phyloP scores from a whole-genome alignment of 106 monocot genomes.

The Apostasia shenzhenica region DNA sequence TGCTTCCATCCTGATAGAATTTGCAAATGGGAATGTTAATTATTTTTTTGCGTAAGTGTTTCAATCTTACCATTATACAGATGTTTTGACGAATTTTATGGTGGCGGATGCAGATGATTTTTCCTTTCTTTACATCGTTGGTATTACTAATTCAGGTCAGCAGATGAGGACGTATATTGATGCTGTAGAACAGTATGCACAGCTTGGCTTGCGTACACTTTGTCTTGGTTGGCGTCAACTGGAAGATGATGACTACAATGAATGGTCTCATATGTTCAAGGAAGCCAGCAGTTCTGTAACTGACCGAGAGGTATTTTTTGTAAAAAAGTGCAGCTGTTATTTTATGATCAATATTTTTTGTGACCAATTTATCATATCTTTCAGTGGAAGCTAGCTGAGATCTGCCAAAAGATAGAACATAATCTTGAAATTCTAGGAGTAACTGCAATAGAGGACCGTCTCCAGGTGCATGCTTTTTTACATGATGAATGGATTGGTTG shows the following conservation, averaged over 20 bases:
- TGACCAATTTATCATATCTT: neutral
- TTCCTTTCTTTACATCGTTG: no score
- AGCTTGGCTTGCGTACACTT: constrained; percentile 70
- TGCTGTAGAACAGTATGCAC: constrained; percentile 94
- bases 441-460: constrained; percentile 89
- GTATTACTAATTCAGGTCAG: constrained; percentile 39
- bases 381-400: constrained; percentile 86
- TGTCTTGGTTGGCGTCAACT: constrained; percentile 87
- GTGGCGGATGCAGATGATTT: no score
- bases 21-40: no score
- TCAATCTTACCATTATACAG: no score
- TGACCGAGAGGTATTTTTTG: constrained; percentile 74
- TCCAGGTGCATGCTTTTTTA: constrained; percentile 51
- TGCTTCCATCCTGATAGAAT: no score
- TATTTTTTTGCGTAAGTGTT: no score
- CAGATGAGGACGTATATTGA: constrained; percentile 53
- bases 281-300: constrained; percentile 74
- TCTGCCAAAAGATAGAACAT: constrained; percentile 78
- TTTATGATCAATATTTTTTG: neutral
- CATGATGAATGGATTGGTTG: neutral
- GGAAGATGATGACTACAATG: constrained; percentile 72
- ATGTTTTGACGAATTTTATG: no score
- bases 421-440: constrained; percentile 93
- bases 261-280: constrained; percentile 79
- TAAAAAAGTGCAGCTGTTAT: constrained; percentile 5